Percentiles rank a stretch among this genome's conserved stretches.
phyloP scores from a whole-genome alignment of 805 yeast genomes.

The Pichia cabralensis region DNA sequence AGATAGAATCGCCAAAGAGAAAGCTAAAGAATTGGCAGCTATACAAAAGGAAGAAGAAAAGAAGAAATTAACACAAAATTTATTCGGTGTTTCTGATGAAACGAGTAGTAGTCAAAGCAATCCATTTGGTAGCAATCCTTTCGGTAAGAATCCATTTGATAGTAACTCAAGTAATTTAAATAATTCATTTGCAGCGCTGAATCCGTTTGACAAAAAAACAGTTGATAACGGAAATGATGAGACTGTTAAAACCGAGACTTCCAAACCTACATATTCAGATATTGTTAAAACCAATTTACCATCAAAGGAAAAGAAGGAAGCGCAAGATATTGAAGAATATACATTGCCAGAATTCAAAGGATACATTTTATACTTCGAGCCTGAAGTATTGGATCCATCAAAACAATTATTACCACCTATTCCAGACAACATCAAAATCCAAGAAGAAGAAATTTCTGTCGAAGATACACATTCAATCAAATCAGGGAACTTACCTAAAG shows the following conservation, averaged over 20 bases:
- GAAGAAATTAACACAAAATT: slow-evolving; percentile 27
- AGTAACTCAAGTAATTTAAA: slow-evolving; percentile 1
- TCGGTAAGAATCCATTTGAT: slow-evolving; percentile 17
- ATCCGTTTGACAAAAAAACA: slow-evolving; percentile 1
- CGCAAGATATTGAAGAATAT: slow-evolving; percentile 2
- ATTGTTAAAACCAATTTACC: not conserved
- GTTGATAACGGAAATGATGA: not conserved
- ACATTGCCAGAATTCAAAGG: slow-evolving; percentile 51
- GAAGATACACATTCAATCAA: slow-evolving; percentile 8
- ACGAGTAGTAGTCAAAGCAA: slow-evolving; percentile 27
- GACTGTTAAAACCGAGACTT: not conserved
- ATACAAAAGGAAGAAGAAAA: slow-evolving; percentile 33
- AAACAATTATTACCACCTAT: slow-evolving; percentile 32
- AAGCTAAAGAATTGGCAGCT: slow-evolving; percentile 31
- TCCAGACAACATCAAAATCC: slow-evolving; percentile 30
- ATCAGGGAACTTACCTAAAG: slow-evolving; percentile 14
- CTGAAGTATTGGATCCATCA: slow-evolving; percentile 49
- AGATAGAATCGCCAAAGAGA: slow-evolving; percentile 33
- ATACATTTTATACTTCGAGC: slow-evolving; percentile 59
- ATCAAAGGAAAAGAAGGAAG: not conserved
- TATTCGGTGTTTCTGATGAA: slow-evolving; percentile 14
- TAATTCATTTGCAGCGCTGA: not conserved
- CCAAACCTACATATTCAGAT: slow-evolving; percentile 3
- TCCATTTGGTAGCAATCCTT: slow-evolving; percentile 18
- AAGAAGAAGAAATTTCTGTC: slow-evolving; percentile 8